Percentiles rank a stretch among this genome's conserved stretches.
These are phyloP conservation scores for Crotalaria pallida DNA, from an alignment of 306 rosid genomes.

Conservation along the genomic window DNA sequence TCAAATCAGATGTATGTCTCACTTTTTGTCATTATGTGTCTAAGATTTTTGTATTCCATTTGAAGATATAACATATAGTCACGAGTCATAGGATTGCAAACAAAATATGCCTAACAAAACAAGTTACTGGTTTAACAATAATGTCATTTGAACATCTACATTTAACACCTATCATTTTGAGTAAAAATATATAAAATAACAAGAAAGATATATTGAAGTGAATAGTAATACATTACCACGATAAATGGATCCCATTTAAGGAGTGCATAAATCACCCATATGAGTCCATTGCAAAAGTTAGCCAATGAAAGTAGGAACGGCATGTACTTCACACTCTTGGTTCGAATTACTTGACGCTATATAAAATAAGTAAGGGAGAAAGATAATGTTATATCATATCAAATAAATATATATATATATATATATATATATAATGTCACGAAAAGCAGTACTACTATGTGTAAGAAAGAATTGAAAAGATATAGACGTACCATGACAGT, in stretches of 20 bases:
- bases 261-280: constrained; percentile 57
- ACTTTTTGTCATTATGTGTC: too few species aligned
- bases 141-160: too few species aligned
- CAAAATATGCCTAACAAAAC: neutral
- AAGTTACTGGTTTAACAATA: too few species aligned
- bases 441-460: too few species aligned
- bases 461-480: too few species aligned
- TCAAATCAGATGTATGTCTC: too few species aligned
- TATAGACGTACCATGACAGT: constrained; percentile 66
- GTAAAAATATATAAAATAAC: neutral
- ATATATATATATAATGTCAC: too few species aligned
- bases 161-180: neutral
- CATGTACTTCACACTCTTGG: constrained; percentile 89
- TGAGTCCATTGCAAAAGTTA: constrained; percentile 45
- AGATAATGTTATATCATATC: too few species aligned
- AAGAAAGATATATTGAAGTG: neutral
- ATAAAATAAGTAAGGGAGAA: too few species aligned
- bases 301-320: constrained; percentile 68
- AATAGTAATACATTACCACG: constrained; percentile 37
- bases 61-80: too few species aligned
- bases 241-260: constrained; percentile 58
- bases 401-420: too few species aligned
- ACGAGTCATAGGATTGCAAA: neutral
- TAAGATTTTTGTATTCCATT: too few species aligned
- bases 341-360: constrained; percentile 52